These are phyloP conservation scores for Haematococcus sp. DNA, from an alignment of 139 green algal species.

Conservation along the genomic window DNA sequence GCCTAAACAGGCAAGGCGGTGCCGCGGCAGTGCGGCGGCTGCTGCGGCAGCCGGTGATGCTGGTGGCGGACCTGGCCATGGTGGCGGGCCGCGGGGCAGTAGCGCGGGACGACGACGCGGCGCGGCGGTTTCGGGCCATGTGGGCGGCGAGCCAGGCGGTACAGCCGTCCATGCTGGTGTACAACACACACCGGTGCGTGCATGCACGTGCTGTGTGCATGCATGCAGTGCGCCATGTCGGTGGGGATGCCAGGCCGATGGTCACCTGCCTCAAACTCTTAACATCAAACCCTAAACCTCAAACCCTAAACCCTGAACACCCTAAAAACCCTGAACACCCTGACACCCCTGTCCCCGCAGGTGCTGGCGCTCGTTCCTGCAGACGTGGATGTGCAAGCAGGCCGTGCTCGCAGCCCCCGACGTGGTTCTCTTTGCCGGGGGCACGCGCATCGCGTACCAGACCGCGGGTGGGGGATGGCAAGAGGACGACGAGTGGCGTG, in stretches of 20 bases:
- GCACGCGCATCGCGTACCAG: conserved; percentile 7
- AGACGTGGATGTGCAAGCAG: conserved; percentile 2
- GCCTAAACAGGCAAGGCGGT: neutral
- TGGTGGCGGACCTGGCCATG: conserved; percentile 1
- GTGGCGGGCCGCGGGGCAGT: neutral
- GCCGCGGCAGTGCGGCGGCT: neutral
- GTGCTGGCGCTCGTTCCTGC: neutral
- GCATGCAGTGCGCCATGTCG: neutral
- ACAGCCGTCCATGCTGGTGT: conserved; percentile 8
- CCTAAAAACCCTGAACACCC: neutral
- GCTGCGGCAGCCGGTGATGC: conserved; percentile 4
- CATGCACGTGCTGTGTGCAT: neutral
- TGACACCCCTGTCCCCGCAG: neutral
- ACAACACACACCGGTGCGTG: conserved; percentile 10
- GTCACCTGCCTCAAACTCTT: neutral
- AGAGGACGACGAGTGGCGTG: neutral
- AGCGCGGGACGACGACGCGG: neutral
- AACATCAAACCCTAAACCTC: neutral
- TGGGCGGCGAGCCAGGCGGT: neutral
- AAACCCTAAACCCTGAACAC: neutral
- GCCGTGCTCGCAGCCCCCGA: neutral
- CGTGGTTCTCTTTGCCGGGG: neutral
- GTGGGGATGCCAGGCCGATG: neutral
- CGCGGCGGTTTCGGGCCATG: neutral
- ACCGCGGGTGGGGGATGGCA: neutral